Conservation (phyloP, 169 alveolate genomes). For the Theileria annulata region DNA sequence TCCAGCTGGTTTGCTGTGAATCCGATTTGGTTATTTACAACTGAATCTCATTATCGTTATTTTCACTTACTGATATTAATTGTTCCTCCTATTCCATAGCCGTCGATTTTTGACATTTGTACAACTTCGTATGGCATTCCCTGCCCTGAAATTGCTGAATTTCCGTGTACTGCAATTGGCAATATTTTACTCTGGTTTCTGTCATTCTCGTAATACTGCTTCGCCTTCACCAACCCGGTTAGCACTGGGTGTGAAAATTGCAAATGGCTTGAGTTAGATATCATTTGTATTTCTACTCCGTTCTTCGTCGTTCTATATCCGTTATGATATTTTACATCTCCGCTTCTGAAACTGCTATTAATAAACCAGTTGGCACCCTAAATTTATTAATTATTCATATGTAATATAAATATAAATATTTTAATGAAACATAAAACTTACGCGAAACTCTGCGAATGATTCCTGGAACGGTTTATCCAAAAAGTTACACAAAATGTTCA, state of each 20-base stretch:
- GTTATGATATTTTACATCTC: slow-evolving; percentile 94
- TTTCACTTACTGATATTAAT: slow-evolving; percentile 70
- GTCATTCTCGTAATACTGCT: slow-evolving; percentile 80
- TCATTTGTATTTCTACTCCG: slow-evolving; percentile 77
- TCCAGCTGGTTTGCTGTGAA: slow-evolving; percentile 92
- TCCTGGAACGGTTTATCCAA: slow-evolving; percentile 87
- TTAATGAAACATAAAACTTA: background rate
- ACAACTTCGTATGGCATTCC: slow-evolving; percentile 93
- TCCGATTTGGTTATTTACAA: slow-evolving; percentile 93
- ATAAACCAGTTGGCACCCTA: slow-evolving; percentile 76
- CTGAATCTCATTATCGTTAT: slow-evolving; percentile 23
- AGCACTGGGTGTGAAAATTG: slow-evolving; percentile 92
- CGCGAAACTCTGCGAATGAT: slow-evolving; percentile 86
- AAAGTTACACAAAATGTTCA: slow-evolving; percentile 88
- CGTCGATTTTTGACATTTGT: slow-evolving; percentile 87
- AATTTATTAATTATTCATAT: slow-evolving; percentile 7
- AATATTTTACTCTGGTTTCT: slow-evolving; percentile 65
- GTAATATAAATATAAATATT: background rate
- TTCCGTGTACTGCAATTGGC: slow-evolving; percentile 92
- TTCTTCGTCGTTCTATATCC: slow-evolving; percentile 83
- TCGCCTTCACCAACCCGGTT: slow-evolving; percentile 90
- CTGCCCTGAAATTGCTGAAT: slow-evolving; percentile 94
- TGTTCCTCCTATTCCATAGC: slow-evolving; percentile 89
- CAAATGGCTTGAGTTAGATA: slow-evolving; percentile 92
- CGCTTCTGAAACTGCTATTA: slow-evolving; percentile 77